Conservation (phyloP, 2,329 filamentous ascomycete species). For the Paecilomyces fulvus region DNA sequence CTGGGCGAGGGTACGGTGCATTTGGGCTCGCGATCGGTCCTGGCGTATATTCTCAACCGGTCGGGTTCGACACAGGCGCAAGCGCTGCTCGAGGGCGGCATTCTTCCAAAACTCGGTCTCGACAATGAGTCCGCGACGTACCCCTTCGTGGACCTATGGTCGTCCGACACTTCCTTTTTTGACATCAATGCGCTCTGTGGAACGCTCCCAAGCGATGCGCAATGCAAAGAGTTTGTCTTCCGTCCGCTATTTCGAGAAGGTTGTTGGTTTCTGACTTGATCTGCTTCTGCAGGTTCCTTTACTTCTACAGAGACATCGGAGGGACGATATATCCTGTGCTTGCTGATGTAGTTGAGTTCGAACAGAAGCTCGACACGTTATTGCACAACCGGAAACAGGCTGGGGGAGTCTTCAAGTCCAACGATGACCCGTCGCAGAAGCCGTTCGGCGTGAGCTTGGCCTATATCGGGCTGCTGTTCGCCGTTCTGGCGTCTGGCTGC, state of each 20-base stretch:
- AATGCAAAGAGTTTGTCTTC: slow-evolving; percentile 38
- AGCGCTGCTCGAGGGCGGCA: slow-evolving; percentile 51
- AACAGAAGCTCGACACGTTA: slow-evolving; percentile 46
- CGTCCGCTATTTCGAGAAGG: not conserved
- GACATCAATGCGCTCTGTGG: slow-evolving; percentile 51
- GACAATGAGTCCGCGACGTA: slow-evolving; percentile 59
- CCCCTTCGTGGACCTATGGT: slow-evolving; percentile 58
- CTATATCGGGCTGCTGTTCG: slow-evolving; percentile 53
- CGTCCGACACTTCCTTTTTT: slow-evolving; percentile 50
- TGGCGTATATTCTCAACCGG: slow-evolving; percentile 51
- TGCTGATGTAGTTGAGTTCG: slow-evolving; percentile 47
- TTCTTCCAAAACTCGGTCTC: slow-evolving; percentile 53
- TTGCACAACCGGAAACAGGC: slow-evolving; percentile 43
- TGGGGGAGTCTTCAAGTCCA: slow-evolving; percentile 32
- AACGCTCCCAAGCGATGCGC: slow-evolving; percentile 49
- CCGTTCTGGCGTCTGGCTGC: slow-evolving; percentile 54
- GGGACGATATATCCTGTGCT: slow-evolving; percentile 55
- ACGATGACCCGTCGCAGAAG: slow-evolving; percentile 38
- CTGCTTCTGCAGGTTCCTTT: slow-evolving; percentile 40
- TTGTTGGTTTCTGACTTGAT: slow-evolving; percentile 4
- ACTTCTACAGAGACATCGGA: slow-evolving; percentile 50
- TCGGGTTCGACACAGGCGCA: slow-evolving; percentile 42
- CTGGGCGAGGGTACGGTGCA: slow-evolving; percentile 53
- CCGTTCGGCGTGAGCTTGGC: slow-evolving; percentile 52
- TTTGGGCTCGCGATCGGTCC: slow-evolving; percentile 52